Base-by-base conservation (phyloP, 257 asterid species). In the Nicotiana benthamiana region DNA sequence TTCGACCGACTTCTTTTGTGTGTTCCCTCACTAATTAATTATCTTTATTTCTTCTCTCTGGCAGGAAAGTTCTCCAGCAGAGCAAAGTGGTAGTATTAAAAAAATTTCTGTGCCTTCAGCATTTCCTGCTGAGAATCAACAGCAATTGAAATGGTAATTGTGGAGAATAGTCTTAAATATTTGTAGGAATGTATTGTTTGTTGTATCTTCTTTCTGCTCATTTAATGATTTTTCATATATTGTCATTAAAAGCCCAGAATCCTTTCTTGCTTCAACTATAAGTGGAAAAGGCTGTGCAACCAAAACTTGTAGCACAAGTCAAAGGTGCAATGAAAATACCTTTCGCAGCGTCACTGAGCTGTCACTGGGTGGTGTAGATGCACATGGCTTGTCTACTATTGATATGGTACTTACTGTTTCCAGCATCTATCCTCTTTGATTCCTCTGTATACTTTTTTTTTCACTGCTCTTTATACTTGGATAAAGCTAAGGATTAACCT, bases 401-500 rank as follows among this genome's bases (percentile, higher is more conserved):
- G 99, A 95, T 80, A 91, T 95, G 97, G 99, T 95, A 91, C 48
- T 81, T 83, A 82, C 82, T 66, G 46, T 36, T 32, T 36, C 26
- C 65, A 53, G 67, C 79, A 27, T 84, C 56, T 62, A 78, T 63
- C 57, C 40, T 64, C 27, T 9, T 54, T 60, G 66, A 46, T 46
- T 64, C 26, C 81, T 79, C 75, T 86, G 22, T 12, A 70, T 70
- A 43, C 59, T 22, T 40, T 40, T 40, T 32, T 36, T 40, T 40
- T 7, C 11, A 40, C 46, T 0, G 46, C 3, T 7, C 46, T 40
- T 66, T 79, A 79, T 81, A 67, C 43, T 82, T 81, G 77, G 68
- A 80, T 84, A 68, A 62, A 24, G 62, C 54, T 54, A 30, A 32
- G 40, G 9, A 36, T 13, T 17, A 56, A 43, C 70, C 40, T 27